Conservation (phyloP, 208 protist genomes). For the Tritrichomonas musculus region DNA sequence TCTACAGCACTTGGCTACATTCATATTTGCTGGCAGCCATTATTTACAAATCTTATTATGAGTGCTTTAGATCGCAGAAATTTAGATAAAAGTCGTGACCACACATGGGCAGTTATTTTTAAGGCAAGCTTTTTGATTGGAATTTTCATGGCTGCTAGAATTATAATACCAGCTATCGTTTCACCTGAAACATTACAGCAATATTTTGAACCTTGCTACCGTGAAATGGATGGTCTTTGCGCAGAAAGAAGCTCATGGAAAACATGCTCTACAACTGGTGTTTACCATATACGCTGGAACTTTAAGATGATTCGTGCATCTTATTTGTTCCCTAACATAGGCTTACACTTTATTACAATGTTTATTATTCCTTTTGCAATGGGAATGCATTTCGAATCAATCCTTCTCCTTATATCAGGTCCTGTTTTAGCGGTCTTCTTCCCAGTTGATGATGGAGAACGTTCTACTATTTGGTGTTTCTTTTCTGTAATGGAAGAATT, state of each 20-base stretch:
- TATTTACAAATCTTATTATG: no score
- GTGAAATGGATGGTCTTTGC: background rate
- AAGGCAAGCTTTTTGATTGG: background rate
- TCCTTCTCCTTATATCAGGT: conserved; percentile 3
- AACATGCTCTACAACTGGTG: background rate
- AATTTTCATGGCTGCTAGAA: no score
- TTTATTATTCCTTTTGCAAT: conserved; percentile 8
- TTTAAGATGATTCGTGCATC: no score
- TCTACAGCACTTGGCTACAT: conserved; percentile 40
- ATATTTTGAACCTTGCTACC: no score
- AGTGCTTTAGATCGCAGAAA: background rate
- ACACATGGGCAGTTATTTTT: background rate
- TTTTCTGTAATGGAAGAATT: background rate
- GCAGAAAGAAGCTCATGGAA: background rate
- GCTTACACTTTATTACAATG: background rate
- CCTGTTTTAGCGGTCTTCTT: background rate
- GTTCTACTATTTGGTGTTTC: conserved; percentile 30
- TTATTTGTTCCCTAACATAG: background rate
- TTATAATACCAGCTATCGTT: background rate
- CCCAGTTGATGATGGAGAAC: background rate
- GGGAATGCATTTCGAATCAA: background rate
- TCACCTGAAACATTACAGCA: no score
- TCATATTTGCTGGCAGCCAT: conserved; percentile 50
- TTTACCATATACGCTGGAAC: background rate
- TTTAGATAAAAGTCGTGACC: background rate